A percentile compares a stretch with the other conserved stretches of the same genome.
These are phyloP conservation scores for Chaetomidium leptoderma DNA, from an alignment of 495 filamentous ascomycete species.

Conservation along the genomic window DNA sequence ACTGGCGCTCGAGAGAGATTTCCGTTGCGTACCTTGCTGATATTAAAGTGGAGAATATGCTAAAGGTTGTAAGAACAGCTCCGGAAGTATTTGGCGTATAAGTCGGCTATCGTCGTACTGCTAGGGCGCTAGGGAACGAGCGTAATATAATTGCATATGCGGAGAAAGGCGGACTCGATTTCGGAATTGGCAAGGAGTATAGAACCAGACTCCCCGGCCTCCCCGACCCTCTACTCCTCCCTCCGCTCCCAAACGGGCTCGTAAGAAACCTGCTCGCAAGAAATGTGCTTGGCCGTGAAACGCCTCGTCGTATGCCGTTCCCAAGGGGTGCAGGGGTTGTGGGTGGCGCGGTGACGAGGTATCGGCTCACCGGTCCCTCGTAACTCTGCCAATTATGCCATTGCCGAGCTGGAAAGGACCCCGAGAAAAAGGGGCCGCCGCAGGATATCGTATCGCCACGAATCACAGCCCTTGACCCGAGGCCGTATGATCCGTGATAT, in stretches of 20 bases:
- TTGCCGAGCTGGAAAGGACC: too few relatives aligned
- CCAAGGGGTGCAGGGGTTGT: conserved; percentile 1
- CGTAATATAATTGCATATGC: conserved; percentile 21
- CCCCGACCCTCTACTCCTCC: conserved; percentile 10
- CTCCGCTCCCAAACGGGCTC: conserved; percentile 12
- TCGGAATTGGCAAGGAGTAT: conserved; percentile 18
- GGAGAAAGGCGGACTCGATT: conserved; percentile 20
- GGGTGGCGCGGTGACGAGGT: conserved; percentile 15
- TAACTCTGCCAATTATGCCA: too few relatives aligned
- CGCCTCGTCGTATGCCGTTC: conserved; percentile 6
- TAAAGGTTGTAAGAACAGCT: conserved; percentile 14
- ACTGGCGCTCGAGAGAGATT: conserved; percentile 20
- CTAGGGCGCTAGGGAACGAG: conserved; percentile 17
- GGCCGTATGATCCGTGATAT: conserved; percentile 2
- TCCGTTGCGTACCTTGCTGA: conserved; percentile 3
- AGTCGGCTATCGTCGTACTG: conserved; percentile 16
- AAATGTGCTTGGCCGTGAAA: conserved; percentile 16
- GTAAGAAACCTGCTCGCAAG: conserved; percentile 6
- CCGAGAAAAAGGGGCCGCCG: conserved; percentile 13
- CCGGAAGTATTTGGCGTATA: conserved; percentile 20
- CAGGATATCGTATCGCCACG: conserved; percentile 11
- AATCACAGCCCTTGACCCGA: conserved; percentile 1
- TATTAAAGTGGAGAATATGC: conserved; percentile 18
- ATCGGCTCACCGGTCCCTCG: too few relatives aligned
- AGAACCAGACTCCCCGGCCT: neutral